Percentiles rank a stretch among this genome's conserved stretches.
Conservation (phyloP, 2,329 filamentous ascomycete species). For the Neofusicoccum kwambonambiense region DNA sequence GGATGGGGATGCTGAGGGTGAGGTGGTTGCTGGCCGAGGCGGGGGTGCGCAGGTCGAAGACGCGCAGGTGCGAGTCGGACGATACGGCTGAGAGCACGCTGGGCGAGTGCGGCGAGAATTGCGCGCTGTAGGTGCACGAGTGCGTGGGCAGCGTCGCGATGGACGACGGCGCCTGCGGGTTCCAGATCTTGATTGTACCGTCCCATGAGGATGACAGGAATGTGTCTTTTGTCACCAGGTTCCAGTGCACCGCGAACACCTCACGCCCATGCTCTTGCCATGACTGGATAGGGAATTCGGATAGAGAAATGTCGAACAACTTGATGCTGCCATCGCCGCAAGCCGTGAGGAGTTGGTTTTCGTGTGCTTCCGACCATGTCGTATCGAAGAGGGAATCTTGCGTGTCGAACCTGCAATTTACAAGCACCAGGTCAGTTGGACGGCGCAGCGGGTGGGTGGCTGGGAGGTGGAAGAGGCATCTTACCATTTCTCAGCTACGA, state of each 20-base stretch:
- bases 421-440: neutral
- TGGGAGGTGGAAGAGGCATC: constrained; percentile 19
- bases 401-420: constrained; percentile 73
- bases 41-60: constrained; percentile 90
- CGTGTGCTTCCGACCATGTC: constrained; percentile 93
- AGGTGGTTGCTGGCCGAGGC: constrained; percentile 85
- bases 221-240: constrained; percentile 82
- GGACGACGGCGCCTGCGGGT: constrained; percentile 70
- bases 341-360: constrained; percentile 86
- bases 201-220: constrained; percentile 96
- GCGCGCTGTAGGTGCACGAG: constrained; percentile 89
- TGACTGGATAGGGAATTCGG: constrained; percentile 83
- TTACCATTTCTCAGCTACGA: constrained; percentile 79
- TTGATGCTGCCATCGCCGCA: constrained; percentile 94
- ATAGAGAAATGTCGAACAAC: constrained; percentile 80
- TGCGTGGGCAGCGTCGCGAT: constrained; percentile 86
- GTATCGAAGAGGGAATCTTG: constrained; percentile 96
- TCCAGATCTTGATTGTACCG: constrained; percentile 94
- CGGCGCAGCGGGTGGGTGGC: neutral
- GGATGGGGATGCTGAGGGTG: constrained; percentile 77
- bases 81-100: constrained; percentile 83
- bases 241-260: constrained; percentile 91
- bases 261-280: constrained; percentile 94
- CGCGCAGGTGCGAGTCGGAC: constrained; percentile 81
- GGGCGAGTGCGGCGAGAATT: constrained; percentile 85